phyloP scores from a whole-genome alignment of 169 alveolate species.

The Cryptosporidium parvum region DNA sequence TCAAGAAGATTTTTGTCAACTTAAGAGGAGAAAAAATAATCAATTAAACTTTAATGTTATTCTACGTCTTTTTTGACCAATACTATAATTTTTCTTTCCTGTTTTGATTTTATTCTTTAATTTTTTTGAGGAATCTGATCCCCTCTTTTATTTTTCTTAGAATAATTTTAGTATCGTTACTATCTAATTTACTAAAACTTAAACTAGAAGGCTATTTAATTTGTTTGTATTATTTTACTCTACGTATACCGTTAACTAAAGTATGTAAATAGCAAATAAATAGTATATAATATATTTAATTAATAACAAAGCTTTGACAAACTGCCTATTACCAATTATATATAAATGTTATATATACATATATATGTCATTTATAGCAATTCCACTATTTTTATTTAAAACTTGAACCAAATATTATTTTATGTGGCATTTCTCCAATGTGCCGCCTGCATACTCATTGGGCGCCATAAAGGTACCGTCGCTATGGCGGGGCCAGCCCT shows the following conservation, averaged over 20 bases:
- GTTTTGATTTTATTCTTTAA: not conserved
- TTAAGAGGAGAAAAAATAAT: slow-evolving; percentile 45
- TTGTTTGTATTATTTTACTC: slow-evolving; percentile 8
- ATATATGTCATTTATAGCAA: not conserved
- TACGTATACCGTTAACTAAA: slow-evolving; percentile 34
- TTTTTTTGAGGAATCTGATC: slow-evolving; percentile 10
- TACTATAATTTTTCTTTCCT: not conserved
- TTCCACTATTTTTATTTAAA: not conserved
- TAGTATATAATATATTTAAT: not conserved
- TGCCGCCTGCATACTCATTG: not conserved
- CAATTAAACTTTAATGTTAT: slow-evolving; percentile 9
- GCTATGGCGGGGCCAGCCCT: not conserved
- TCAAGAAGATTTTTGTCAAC: slow-evolving; percentile 2
- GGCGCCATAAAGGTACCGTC: not conserved
- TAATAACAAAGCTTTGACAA: not conserved
- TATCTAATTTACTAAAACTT: slow-evolving; percentile 19
- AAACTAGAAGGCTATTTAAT: not conserved
- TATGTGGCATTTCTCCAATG: not conserved
- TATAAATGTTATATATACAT: not conserved
- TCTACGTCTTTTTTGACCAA: slow-evolving; percentile 54
- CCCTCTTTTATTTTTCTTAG: not conserved
- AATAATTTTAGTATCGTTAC: not conserved
- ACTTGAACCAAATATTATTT: not conserved
- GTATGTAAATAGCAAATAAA: not conserved
- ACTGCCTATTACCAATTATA: not conserved